A percentile compares a stretch with the other conserved stretches of the same genome.
These are phyloP conservation scores for Suhomyces prunicola DNA, from an alignment of 805 yeast species.

Conservation along the genomic window DNA sequence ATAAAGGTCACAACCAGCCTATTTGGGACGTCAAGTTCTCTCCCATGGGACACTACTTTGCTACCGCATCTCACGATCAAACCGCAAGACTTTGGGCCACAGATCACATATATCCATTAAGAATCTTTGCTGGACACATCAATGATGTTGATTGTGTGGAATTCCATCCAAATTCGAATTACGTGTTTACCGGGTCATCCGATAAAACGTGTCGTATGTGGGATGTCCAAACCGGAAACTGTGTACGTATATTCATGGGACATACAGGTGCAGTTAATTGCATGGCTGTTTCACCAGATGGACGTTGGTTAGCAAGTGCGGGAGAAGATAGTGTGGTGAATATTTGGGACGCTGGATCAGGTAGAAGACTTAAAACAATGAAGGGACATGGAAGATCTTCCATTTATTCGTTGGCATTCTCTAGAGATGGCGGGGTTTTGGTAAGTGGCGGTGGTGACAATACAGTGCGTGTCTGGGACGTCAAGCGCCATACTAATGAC, in stretches of 20 bases:
- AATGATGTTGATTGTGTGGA: conserved; percentile 93
- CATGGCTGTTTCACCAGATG: conserved; percentile 91
- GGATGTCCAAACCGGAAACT: conserved; percentile 87
- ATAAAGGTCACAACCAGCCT: conserved; percentile 94
- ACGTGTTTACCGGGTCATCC: conserved; percentile 90
- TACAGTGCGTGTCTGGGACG: conserved; percentile 95
- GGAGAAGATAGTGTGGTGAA: conserved; percentile 89
- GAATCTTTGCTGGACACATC: conserved; percentile 96
- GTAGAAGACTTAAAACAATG: conserved; percentile 85
- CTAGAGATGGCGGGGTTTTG: conserved; percentile 82
- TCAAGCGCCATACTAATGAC: conserved; percentile 78
- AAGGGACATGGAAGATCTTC: conserved; percentile 90
- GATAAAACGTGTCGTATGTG: conserved; percentile 98
- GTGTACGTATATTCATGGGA: conserved; percentile 89
- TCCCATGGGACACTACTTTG: conserved; percentile 95
- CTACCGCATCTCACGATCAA: conserved; percentile 97
- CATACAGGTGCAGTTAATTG: conserved; percentile 87
- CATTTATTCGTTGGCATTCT: conserved; percentile 79
- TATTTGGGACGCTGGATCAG: conserved; percentile 93
- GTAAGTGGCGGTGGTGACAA: conserved; percentile 92
- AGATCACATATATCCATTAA: conserved; percentile 92
- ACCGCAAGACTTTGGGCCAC: conserved; percentile 98
- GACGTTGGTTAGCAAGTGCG: conserved; percentile 92
- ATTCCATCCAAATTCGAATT: conserved; percentile 95
- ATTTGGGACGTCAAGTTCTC: conserved; percentile 96